phyloP scores from a whole-genome alignment of 2,329 filamentous ascomycete species.

The Cordyceps sp. region DNA sequence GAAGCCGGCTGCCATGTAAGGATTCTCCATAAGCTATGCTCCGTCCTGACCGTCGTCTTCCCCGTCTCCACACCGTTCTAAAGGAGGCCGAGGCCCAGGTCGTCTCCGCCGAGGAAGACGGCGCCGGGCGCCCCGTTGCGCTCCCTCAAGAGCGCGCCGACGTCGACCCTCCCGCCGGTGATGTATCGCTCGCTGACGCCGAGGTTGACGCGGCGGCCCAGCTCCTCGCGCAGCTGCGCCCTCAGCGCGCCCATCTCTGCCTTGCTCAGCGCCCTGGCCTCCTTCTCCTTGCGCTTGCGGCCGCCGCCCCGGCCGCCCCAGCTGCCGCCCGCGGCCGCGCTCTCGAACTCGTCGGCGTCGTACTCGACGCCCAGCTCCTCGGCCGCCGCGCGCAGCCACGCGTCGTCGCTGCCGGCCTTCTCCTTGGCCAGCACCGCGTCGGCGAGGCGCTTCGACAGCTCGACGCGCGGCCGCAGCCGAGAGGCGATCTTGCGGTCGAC shows the following conservation, averaged over 20 bases:
- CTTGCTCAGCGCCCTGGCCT: constrained; percentile 51
- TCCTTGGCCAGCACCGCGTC: constrained; percentile 76
- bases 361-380: constrained; percentile 92
- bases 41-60: neutral
- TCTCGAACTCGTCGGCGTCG: constrained; percentile 75
- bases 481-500: constrained; percentile 66
- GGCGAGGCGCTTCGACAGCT: constrained; percentile 72
- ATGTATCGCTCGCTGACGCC: constrained; percentile 81
- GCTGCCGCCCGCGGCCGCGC: constrained; percentile 47
- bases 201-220: constrained; percentile 63
- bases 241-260: constrained; percentile 53
- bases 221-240: constrained; percentile 53
- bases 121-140: constrained; percentile 27
- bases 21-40: neutral
- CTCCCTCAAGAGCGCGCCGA: constrained; percentile 52
- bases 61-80: neutral
- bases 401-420: constrained; percentile 67
- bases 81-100: constrained; percentile 13
- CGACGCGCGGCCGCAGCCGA: constrained; percentile 60
- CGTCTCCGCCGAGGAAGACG: constrained; percentile 24
- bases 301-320: too few relatives aligned
- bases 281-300: constrained; percentile 59
- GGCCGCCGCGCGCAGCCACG: constrained; percentile 69
- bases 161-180: constrained; percentile 68
- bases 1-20: too few relatives aligned